Evolutionary conservation across 192 early-diverging fungal species (phyloP).

Genomic region (Phlyctochytrium arcticum): DNA sequence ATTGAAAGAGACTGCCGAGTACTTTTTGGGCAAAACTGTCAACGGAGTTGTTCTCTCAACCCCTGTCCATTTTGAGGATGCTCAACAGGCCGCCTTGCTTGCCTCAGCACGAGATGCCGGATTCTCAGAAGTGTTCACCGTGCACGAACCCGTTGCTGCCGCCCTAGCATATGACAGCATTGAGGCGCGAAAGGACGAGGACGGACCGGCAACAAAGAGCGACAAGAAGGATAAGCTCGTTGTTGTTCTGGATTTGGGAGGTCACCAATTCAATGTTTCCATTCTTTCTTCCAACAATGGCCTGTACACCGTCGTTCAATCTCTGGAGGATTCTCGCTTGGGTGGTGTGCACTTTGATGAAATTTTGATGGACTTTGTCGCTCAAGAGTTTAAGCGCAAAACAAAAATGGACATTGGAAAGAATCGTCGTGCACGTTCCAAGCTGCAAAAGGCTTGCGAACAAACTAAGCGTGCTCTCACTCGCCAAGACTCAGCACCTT

Average conservation of each 20-base stretch:
- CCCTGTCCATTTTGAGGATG: conserved; percentile 78
- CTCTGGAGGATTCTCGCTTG: conserved; percentile 70
- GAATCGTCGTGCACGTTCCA: conserved; percentile 74
- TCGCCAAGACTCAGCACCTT: conserved; percentile 74
- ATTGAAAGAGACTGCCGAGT: conserved; percentile 84
- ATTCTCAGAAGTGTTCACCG: conserved; percentile 72
- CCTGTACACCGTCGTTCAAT: conserved; percentile 73
- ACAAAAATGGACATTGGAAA: conserved; percentile 70
- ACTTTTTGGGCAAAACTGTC: conserved; percentile 75
- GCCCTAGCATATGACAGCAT: conserved; percentile 68
- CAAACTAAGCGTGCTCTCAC: conserved; percentile 89
- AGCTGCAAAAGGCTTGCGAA: conserved; percentile 82
- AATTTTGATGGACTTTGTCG: conserved; percentile 73
- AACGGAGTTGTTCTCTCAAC: conserved; percentile 80
- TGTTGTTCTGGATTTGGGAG: conserved; percentile 89
- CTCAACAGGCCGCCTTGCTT: conserved; percentile 64
- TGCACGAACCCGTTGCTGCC: conserved; percentile 88
- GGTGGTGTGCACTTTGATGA: conserved; percentile 87
- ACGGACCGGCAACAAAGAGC: conserved; percentile 29
- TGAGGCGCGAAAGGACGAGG: conserved; percentile 33
- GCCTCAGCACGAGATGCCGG: conserved; percentile 71
- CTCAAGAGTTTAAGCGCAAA: conserved; percentile 84
- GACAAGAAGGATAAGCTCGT: conserved; percentile 68
- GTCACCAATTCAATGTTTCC: conserved; percentile 76
- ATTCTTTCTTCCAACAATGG: conserved; percentile 77